Evolutionary conservation across 2,329 filamentous ascomycete genomes (phyloP).

Genomic region (Apiospora saccharicola): DNA sequence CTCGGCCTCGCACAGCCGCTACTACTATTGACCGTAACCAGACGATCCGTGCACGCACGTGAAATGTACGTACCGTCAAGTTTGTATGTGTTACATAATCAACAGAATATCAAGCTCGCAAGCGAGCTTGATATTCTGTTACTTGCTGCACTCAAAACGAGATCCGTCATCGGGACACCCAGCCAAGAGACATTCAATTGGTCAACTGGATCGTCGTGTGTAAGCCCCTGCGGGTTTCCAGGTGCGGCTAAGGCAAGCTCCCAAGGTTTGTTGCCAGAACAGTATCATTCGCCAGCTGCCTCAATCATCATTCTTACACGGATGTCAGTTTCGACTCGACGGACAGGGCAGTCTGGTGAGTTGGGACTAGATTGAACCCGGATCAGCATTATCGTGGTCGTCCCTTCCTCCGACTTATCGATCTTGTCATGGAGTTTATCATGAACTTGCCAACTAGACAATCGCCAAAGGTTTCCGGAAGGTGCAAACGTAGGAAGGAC

Average conservation of each 20-base stretch:
- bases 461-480: background rate
- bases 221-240: background rate
- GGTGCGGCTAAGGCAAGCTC: background rate
- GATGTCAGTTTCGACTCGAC: background rate
- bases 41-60: no score
- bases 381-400: no score
- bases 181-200: background rate
- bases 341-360: background rate
- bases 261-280: background rate
- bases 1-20: no score
- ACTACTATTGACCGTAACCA: no score
- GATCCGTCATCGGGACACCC: conserved; percentile 5
- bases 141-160: background rate
- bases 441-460: no score
- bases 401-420: no score
- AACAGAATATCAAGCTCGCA: no score
- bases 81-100: no score
- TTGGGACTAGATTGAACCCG: no score
- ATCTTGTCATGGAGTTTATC: no score
- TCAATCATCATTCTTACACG: background rate
- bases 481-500: background rate
- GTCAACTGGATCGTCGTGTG: background rate
- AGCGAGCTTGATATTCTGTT: no score
- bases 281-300: background rate
- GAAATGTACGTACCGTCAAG: no score